Conservation (phyloP, 768 basidiomycete species). For the Lactifluus piperatus region DNA sequence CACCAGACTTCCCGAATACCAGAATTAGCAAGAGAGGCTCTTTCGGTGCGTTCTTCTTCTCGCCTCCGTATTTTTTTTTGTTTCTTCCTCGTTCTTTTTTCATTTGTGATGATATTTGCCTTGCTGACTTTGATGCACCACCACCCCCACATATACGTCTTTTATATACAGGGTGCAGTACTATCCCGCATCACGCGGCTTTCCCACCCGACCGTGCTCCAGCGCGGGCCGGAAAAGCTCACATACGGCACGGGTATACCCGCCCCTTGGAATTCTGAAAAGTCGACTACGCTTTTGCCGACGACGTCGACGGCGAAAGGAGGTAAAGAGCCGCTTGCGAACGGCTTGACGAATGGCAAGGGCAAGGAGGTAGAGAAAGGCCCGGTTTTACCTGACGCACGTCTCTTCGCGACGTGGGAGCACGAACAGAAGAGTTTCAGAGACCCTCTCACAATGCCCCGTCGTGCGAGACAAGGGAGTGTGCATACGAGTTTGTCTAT, state of each 20-base stretch:
- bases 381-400: conserved; percentile 37
- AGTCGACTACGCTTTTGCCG: conserved; percentile 18
- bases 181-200: conserved; percentile 53
- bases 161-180: conserved; percentile 38
- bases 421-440: conserved; percentile 37
- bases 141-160: too few species aligned
- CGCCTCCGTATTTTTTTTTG: neutral
- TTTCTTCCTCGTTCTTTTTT: too few species aligned
- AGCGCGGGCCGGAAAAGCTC: conserved; percentile 37
- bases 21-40: conserved; percentile 53
- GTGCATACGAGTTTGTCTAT: conserved; percentile 12
- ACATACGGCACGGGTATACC: conserved; percentile 33
- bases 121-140: neutral
- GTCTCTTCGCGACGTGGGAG: conserved; percentile 43
- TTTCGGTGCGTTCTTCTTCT: conserved; percentile 44
- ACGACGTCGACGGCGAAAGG: conserved; percentile 22
- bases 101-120: neutral
- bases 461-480: conserved; percentile 22
- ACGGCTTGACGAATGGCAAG: conserved; percentile 25
- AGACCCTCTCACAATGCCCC: conserved; percentile 29
- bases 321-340: conserved; percentile 21
- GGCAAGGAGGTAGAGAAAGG: conserved; percentile 22
- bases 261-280: conserved; percentile 39
- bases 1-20: conserved; percentile 60
- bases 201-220: conserved; percentile 54